Conservation (phyloP, 1,284 basidiomycete species). For the Golubevia sp. region DNA sequence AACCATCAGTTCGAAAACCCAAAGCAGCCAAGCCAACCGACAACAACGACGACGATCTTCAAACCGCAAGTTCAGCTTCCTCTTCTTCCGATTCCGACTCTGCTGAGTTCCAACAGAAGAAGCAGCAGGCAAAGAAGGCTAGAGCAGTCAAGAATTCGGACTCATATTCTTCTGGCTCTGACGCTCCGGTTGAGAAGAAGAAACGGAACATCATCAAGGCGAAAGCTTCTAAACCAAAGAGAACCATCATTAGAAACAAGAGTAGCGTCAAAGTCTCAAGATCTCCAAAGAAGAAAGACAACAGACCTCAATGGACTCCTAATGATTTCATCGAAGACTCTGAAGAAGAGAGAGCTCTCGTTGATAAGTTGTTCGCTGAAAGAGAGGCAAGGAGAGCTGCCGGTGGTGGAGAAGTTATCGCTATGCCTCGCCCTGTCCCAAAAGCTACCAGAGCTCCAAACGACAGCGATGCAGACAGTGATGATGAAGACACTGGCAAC, state of each 20-base stretch:
- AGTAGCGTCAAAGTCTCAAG: too few species aligned
- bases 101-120: background rate
- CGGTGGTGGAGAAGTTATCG: background rate
- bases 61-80: too few species aligned
- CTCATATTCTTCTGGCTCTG: background rate
- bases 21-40: too few species aligned
- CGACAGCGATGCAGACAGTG: background rate
- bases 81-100: background rate
- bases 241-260: too few species aligned
- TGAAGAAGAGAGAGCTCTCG: conserved; percentile 31
- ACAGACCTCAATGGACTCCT: conserved; percentile 16
- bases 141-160: conserved; percentile 1
- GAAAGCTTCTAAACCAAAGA: background rate
- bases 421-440: background rate
- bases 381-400: background rate
- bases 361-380: background rate
- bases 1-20: conserved; percentile 8
- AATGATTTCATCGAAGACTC: conserved; percentile 52
- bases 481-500: background rate
- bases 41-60: too few species aligned
- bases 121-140: background rate
- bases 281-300: conserved; percentile 1
- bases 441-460: background rate
- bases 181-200: background rate
- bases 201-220: background rate